Evolutionary conservation across 257 asterid species (phyloP), one percentile per base, ranked within the genome.

Genomic region (Nyctanthes arbortristis): DNA sequence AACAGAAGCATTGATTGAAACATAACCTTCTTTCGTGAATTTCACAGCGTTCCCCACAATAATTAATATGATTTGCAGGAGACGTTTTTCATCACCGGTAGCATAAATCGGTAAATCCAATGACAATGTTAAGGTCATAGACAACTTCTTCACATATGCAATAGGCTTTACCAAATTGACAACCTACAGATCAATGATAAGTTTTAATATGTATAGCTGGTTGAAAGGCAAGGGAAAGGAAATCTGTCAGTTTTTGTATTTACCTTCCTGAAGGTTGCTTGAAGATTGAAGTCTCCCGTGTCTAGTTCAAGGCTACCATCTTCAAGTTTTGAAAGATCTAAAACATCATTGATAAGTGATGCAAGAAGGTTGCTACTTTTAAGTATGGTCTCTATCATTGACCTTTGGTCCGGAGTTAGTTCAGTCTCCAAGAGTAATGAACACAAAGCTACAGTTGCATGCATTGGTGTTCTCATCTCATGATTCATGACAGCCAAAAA

Each of bases 391-490:
- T 89, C 96, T 22, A 83, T 79, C 92, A 87, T 87, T 58, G 72
- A 67, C 68, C 94, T 80, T 73, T 87, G 90, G 56, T 89, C 91
- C 43, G 92, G 92, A 58, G 85, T 73, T 54, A 87, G 78, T 69
- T 83, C 91, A 36, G 92, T 82, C 78, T 89, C 96, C 73, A 87
- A 80, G 60, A 87, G 92, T 73, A 87, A 72, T 34, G 91, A 89
- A 73, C 91, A 84, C 29, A 89, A 80, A 65, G 91, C 81, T 28
- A 89, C 75, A 35, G 85, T 77, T 16, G 90, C 91, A 66, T 89
- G 89, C 88, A 86, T 84, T 7, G 96, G 91, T 13, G 88, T 89
- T 57, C 87, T 77, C 96, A 89, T 89, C 83, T 89, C 96, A 70
- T 89, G 96, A 63, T 87, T 89, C 91, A 89, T 87, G 73, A 87